Evolutionary conservation across 257 asterid species (phyloP).

Genomic region (Catharanthus roseus): DNA sequence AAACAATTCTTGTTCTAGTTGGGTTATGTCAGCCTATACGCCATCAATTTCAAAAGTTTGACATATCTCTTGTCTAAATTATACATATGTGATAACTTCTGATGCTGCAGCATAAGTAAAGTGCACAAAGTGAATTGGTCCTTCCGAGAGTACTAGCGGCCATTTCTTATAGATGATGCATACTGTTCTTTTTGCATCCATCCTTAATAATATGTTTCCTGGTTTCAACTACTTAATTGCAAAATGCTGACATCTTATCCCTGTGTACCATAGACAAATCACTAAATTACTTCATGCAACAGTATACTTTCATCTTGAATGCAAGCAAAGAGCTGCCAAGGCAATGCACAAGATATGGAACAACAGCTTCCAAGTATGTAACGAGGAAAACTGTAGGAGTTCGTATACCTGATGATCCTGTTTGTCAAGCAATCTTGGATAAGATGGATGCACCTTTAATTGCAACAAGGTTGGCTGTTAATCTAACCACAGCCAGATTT

Average conservation of each 20-base stretch:
- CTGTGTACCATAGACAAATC: neutral
- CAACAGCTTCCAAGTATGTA: slow-evolving; percentile 65
- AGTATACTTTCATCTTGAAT: slow-evolving; percentile 88
- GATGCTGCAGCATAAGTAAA: neutral
- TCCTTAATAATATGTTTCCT: neutral
- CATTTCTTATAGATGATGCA: too few species aligned
- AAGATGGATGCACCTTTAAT: slow-evolving; percentile 80
- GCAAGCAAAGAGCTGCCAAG: slow-evolving; percentile 86
- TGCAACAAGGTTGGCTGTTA: slow-evolving; percentile 61
- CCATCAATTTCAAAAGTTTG: neutral
- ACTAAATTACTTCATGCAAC: slow-evolving; percentile 23
- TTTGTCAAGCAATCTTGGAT: slow-evolving; percentile 70
- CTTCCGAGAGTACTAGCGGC: neutral
- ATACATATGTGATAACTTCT: neutral
- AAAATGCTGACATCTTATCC: neutral
- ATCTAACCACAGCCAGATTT: slow-evolving; percentile 7
- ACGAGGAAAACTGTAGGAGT: slow-evolving; percentile 77
- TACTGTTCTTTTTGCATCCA: too few species aligned
- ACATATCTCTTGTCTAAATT: neutral
- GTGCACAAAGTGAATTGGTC: neutral
- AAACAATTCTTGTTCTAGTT: neutral
- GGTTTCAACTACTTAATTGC: neutral
- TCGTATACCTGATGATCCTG: slow-evolving; percentile 84
- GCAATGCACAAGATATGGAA: slow-evolving; percentile 67
- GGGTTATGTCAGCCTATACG: neutral